Evolutionary conservation across 306 rosid species (phyloP), one percentile per base, ranked within the genome.

Genomic region (Acacia acuminata): DNA sequence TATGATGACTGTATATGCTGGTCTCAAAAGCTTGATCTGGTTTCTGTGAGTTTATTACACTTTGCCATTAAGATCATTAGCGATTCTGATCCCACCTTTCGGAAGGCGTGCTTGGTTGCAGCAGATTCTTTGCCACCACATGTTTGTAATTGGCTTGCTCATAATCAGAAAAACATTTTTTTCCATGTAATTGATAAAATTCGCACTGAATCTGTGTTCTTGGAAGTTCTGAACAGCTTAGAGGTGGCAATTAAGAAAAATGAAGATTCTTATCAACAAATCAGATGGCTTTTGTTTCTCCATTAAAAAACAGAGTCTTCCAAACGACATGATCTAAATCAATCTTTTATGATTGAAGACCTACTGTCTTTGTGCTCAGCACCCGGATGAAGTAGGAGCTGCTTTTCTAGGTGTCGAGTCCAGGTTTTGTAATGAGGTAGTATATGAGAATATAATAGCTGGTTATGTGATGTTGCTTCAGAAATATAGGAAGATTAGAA

Each of bases 51-150:
- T 56, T 83, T 94, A 79, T 86, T 92, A 83, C 97, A 92, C 82
- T 81, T n/a, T n/a, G n/a, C n/a, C n/a, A n/a, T n/a, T 76, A 86
- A 84, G 88, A 77, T 81, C 75, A 82, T 90, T 24, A 79, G 91
- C 66, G 77, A 82, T 78, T 87, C 86, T 68, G 90, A 94, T 86
- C 83, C 90, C 71, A 83, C 42, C 80, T 87, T 91, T 75, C 87
- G 94, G 86, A 94, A 89, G 85, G 98, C 97, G 32, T 92, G 97
- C 85, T 87, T 94, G 90, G 88, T 63, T 85, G 93, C 90, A 78
- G 90, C 89, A 78, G 36, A 48, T 43, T 83, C 84, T 55, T 79
- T 81, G 81, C 83, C 83, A 0, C 67, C 92, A 32, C 88, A 40
- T 81, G 83, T 86, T 71, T 48, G 76, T 82, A 24, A 70, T 48